Evolutionary conservation across 805 yeast species (phyloP).

Genomic region (Ogataea degrootiae): DNA sequence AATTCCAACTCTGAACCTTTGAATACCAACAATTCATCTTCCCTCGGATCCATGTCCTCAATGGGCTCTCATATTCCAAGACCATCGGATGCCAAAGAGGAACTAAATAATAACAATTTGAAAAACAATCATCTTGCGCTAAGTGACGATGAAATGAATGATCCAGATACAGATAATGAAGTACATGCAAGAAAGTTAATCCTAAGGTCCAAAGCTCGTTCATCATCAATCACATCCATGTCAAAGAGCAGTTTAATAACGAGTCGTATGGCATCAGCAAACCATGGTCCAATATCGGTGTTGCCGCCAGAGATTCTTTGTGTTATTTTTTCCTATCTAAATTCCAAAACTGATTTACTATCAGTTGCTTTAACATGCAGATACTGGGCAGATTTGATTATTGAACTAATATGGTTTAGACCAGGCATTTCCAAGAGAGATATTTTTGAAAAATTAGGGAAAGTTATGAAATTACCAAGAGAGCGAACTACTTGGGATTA

Average conservation of each 20-base stretch:
- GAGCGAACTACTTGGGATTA: conserved; percentile 58
- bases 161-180: conserved; percentile 31
- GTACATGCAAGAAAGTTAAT: conserved; percentile 26
- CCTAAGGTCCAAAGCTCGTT: conserved; percentile 24
- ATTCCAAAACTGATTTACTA: conserved; percentile 54
- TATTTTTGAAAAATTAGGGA: conserved; percentile 48
- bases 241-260: conserved; percentile 4
- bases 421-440: conserved; percentile 58
- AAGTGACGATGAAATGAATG: conserved; percentile 23
- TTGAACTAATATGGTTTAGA: conserved; percentile 83
- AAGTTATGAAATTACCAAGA: conserved; percentile 48
- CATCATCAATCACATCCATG: conserved; percentile 14
- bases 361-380: conserved; percentile 69
- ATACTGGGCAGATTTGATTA: conserved; percentile 71
- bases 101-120: background rate
- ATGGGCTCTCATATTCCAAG: conserved; percentile 13
- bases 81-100: conserved; percentile 3
- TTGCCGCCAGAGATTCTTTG: conserved; percentile 60
- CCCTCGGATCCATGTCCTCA: conserved; percentile 17
- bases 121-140: background rate
- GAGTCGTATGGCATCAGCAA: conserved; percentile 6
- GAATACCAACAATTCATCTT: conserved; percentile 10
- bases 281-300: conserved; percentile 34
- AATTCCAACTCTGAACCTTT: background rate
- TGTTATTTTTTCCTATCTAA: conserved; percentile 60